These are phyloP conservation scores for Trichoderma brevicompactum DNA, from an alignment of 2,329 filamentous ascomycete genomes.

Conservation along the genomic window DNA sequence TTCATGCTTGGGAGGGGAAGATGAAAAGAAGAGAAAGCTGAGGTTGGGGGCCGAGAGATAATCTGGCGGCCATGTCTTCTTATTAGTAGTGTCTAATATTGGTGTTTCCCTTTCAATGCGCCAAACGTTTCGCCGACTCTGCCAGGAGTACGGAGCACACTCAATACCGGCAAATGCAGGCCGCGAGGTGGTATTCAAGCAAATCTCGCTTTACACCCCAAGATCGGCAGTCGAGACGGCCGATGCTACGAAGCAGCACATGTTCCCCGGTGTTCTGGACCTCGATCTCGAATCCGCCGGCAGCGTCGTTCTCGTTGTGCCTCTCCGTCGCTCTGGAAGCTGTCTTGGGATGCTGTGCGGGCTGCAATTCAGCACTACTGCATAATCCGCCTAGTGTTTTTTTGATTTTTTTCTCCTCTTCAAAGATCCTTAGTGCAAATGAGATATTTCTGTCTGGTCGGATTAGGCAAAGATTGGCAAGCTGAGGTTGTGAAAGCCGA, in stretches of 20 bases:
- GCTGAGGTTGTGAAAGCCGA: background rate
- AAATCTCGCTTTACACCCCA: slow-evolving; percentile 11
- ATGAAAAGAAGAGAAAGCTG: background rate
- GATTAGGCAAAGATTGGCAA: background rate
- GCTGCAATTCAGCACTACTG: slow-evolving; percentile 9
- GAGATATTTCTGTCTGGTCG: background rate
- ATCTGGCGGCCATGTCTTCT: slow-evolving; percentile 12
- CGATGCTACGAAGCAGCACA: background rate
- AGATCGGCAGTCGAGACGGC: background rate
- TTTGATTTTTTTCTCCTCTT: background rate
- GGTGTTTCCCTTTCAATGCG: background rate
- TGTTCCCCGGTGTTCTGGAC: background rate
- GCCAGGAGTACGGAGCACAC: background rate
- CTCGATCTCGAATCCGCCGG: background rate
- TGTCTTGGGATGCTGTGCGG: slow-evolving; percentile 3
- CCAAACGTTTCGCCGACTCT: background rate
- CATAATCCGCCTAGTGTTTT: slow-evolving; percentile 1
- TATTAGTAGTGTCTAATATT: background rate
- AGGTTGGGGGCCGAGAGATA: background rate
- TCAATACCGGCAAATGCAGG: background rate
- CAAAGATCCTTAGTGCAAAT: slow-evolving; percentile 3
- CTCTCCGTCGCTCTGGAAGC: slow-evolving; percentile 8
- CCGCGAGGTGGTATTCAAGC: slow-evolving; percentile 5
- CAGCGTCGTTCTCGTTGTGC: background rate
- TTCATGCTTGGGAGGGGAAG: background rate